A percentile compares a stretch with the other conserved stretches of the same genome.
Conservation (phyloP, 2,329 filamentous ascomycete genomes). For the Phaeosphaeria sp. region DNA sequence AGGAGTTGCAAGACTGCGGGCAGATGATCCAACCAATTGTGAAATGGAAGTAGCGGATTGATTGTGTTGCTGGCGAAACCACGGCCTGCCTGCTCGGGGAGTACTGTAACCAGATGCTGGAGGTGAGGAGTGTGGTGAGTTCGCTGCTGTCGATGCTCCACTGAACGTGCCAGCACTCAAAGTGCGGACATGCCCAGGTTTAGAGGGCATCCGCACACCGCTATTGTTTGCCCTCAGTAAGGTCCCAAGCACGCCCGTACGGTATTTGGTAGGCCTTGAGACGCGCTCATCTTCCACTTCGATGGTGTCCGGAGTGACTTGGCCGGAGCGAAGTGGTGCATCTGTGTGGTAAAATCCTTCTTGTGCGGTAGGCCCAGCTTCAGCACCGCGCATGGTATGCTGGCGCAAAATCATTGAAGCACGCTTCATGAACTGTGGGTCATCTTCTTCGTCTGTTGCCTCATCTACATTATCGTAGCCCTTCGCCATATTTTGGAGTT, state of each 20-base stretch:
- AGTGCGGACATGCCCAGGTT: constrained; percentile 28
- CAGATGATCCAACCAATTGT: constrained; percentile 53
- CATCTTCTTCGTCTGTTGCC: constrained; percentile 37
- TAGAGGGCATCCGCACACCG: constrained; percentile 12
- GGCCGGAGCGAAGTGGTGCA: constrained; percentile 50
- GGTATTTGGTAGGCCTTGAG: constrained; percentile 71
- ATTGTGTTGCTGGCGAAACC: constrained; percentile 46
- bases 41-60: constrained; percentile 52
- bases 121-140: constrained; percentile 49
- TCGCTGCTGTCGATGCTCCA: constrained; percentile 42
- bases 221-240: constrained; percentile 62
- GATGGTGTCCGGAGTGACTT: constrained; percentile 56
- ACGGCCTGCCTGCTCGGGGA: constrained; percentile 43
- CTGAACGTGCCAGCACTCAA: constrained; percentile 39
- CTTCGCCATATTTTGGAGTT: constrained; percentile 22
- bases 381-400: constrained; percentile 32
- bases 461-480: constrained; percentile 27
- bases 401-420: constrained; percentile 48
- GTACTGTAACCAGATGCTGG: constrained; percentile 53
- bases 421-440: constrained; percentile 48
- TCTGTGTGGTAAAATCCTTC: constrained; percentile 43
- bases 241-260: constrained; percentile 75
- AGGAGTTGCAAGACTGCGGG: constrained; percentile 50
- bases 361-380: constrained; percentile 21
- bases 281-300: constrained; percentile 69